phyloP scores from a whole-genome alignment of 345 rosid species.

The Aegle marmelos region DNA sequence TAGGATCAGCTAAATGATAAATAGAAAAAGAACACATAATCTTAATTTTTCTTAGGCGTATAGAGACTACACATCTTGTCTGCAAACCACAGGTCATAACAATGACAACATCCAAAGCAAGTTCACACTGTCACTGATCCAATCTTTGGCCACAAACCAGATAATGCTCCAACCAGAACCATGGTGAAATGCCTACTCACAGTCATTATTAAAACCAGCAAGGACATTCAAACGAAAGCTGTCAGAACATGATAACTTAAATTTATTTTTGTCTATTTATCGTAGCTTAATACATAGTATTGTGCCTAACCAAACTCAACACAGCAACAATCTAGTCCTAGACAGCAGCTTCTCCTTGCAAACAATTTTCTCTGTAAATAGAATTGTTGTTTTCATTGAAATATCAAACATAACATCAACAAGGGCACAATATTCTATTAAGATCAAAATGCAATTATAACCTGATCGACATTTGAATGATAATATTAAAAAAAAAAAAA shows the following conservation, averaged over 20 bases:
- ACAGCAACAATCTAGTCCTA: not conserved
- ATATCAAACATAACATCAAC: not conserved
- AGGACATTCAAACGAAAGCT: not conserved
- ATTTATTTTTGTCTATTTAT: not conserved
- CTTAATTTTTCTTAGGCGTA: not conserved
- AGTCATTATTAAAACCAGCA: not conserved
- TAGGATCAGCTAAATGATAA: not conserved
- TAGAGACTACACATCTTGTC: not conserved
- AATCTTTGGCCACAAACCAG: not conserved
- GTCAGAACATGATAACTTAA: not conserved
- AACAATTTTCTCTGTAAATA: not conserved
- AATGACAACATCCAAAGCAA: not conserved
- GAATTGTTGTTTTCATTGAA: not conserved
- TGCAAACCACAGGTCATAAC: not conserved
- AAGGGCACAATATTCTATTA: not conserved
- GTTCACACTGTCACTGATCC: not conserved
- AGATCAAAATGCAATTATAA: not conserved
- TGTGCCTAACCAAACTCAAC: not conserved
- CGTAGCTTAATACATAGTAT: not conserved
- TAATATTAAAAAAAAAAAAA: not conserved
- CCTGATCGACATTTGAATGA: not conserved
- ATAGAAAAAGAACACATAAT: not conserved
- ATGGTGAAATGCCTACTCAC: not conserved
- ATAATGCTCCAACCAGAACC: not conserved
- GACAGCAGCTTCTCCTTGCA: not conserved